Evolutionary conservation across 768 basidiomycete genomes (phyloP), one percentile per base, ranked within the genome.

Genomic region (Leccinum rimulosum): DNA sequence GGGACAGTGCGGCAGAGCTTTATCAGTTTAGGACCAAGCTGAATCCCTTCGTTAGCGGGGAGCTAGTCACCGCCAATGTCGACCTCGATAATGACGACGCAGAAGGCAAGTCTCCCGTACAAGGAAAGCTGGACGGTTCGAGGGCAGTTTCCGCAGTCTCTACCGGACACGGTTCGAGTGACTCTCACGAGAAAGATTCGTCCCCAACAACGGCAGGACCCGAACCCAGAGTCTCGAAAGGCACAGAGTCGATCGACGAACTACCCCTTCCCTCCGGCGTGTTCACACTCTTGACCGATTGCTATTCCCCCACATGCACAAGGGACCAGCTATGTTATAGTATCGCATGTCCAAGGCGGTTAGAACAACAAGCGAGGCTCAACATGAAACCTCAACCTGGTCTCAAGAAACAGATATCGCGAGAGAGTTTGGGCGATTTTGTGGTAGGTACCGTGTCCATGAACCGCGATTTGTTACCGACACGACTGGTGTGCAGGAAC

Each of bases 301-400:
- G 97, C 73, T 98, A 98, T 76, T 97, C 95, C 11, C 94, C 97
- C 17, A 99, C 97, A 31, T 98, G 97, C 75, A 91, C 92, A 35
- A 80, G 91, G 54, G 95, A 98, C 70, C 86, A 84, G 60, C 76
- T 98, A n/a, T 99, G 97, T 75, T 98, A 99, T 73, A 93, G 91
- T 63, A 98, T 98, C 63, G 95, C 94, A 28, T 99, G 97, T 70
- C 97, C 97, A 1, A 76, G 97, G 52, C 76, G 97, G 60, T 74
- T 97, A 59, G 96, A 98, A 74, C 97, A 98, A 73, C 96, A 97
- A 71, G 88, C 95, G 38, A 77, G 93, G 60, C 70, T 96, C 73
- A 96, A 98, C 75, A 90, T 98, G 88, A 94, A 95, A 73, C 91
- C 90, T 17, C 86, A 93, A 70, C 91, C 92, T 17, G 95, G 91